These are phyloP conservation scores for Phytophthora multivora DNA, from an alignment of 352 stramenopile genomes.

Conservation along the genomic window DNA sequence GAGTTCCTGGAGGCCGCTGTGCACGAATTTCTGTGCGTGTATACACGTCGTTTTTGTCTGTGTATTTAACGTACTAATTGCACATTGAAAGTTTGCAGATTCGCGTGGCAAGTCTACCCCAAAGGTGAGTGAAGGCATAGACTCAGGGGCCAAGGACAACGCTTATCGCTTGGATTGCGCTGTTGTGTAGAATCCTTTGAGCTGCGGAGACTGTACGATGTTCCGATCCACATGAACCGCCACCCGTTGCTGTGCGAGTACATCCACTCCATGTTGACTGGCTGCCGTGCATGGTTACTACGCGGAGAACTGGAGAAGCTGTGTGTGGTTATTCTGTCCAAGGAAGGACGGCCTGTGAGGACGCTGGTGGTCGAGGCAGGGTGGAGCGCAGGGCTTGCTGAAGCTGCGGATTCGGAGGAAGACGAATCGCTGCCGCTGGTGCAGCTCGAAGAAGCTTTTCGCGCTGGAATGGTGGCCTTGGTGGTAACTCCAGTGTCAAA, in stretches of 20 bases:
- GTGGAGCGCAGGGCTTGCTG: constrained; percentile 33
- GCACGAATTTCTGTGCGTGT: constrained; percentile 80
- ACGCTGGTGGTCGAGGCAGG: constrained; percentile 62
- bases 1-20: constrained; percentile 77
- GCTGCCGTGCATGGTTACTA: constrained; percentile 67
- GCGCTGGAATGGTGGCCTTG: constrained; percentile 59
- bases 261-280: constrained; percentile 71
- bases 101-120: constrained; percentile 59
- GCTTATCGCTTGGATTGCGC: too few species aligned
- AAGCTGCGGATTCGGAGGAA: constrained; percentile 23
- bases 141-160: too few species aligned
- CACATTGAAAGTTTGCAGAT: constrained; percentile 40
- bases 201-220: constrained; percentile 64
- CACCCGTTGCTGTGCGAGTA: constrained; percentile 80
- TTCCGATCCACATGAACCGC: constrained; percentile 81
- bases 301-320: constrained; percentile 72
- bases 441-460: constrained; percentile 71
- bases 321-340: constrained; percentile 56
- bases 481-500: constrained; percentile 36
- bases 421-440: constrained; percentile 42
- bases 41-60: neutral
- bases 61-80: constrained; percentile 1
- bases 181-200: constrained; percentile 60
- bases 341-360: constrained; percentile 46
- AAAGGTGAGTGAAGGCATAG: constrained; percentile 36